phyloP scores from a whole-genome alignment of 306 rosid species.

The Quercus parvula region DNA sequence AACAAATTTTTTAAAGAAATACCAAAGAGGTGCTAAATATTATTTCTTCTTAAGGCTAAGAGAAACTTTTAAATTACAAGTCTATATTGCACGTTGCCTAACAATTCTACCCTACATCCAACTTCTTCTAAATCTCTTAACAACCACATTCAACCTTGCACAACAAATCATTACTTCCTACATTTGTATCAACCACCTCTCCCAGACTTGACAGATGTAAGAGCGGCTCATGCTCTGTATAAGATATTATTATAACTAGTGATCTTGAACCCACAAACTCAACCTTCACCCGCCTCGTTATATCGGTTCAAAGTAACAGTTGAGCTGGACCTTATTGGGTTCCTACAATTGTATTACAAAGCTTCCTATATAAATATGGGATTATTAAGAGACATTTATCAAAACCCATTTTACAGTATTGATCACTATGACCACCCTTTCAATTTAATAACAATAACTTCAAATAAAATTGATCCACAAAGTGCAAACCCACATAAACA shows the following conservation, averaged over 20 bases:
- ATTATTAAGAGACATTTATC: neutral
- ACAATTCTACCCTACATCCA: neutral
- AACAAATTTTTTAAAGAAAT: too few relatives aligned
- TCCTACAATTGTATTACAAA: neutral
- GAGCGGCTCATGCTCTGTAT: too few relatives aligned
- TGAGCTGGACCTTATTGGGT: too few relatives aligned
- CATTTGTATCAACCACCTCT: neutral
- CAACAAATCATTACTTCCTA: neutral
- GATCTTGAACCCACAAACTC: too few relatives aligned
- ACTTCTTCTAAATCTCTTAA: neutral
- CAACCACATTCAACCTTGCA: neutral
- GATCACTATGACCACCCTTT: slow-evolving; percentile 2
- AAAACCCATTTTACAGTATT: neutral
- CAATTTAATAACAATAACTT: neutral
- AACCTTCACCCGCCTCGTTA: too few relatives aligned
- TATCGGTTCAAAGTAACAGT: too few relatives aligned
- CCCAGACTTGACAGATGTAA: too few relatives aligned
- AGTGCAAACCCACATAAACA: neutral
- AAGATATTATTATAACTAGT: too few relatives aligned
- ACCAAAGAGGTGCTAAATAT: neutral
- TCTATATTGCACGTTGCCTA: neutral
- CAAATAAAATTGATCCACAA: neutral
- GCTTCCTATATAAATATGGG: neutral
- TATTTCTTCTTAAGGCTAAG: neutral
- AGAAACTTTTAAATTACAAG: neutral